phyloP scores from a whole-genome alignment of 345 rosid genomes.

The Fremontodendron californicum region DNA sequence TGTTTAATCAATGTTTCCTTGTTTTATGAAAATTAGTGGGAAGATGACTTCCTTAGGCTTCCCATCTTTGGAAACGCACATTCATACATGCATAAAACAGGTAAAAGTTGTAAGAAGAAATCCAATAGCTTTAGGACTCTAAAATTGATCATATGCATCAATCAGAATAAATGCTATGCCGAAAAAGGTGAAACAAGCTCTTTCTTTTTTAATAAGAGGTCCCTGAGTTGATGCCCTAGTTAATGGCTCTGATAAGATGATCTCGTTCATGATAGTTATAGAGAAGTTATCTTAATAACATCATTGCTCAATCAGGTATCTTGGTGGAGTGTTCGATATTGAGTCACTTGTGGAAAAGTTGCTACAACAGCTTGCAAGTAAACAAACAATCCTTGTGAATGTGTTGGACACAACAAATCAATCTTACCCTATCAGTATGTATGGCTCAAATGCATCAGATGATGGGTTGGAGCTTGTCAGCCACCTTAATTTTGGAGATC shows the following conservation, averaged over 20 bases:
- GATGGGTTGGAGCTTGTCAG: slow-evolving; percentile 62
- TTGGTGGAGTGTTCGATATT: slow-evolving; percentile 89
- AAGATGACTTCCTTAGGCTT: not conserved
- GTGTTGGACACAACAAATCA: slow-evolving; percentile 71
- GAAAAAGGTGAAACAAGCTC: not conserved
- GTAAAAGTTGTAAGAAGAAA: not conserved
- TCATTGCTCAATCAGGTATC: slow-evolving; percentile 53
- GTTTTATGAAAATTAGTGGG: not conserved
- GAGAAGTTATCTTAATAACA: slow-evolving; percentile 9
- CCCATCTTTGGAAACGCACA: not conserved
- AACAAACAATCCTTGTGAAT: slow-evolving; percentile 87
- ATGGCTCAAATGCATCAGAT: slow-evolving; percentile 61
- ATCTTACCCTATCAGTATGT: slow-evolving; percentile 89
- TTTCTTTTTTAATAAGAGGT: not conserved
- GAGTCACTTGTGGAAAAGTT: slow-evolving; percentile 90
- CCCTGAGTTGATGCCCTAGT: not conserved
- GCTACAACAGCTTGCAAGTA: slow-evolving; percentile 94
- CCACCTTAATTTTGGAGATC: slow-evolving; percentile 84
- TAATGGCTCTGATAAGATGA: slow-evolving; percentile 1
- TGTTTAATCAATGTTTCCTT: not conserved
- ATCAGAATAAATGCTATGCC: not conserved
- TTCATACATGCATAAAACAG: not conserved
- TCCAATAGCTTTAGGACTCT: not conserved
- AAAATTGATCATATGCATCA: not conserved
- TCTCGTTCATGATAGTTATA: not conserved